Base-by-base conservation (phyloP, 2,329 filamentous ascomycete genomes). In the Paecilomyces formosus region DNA sequence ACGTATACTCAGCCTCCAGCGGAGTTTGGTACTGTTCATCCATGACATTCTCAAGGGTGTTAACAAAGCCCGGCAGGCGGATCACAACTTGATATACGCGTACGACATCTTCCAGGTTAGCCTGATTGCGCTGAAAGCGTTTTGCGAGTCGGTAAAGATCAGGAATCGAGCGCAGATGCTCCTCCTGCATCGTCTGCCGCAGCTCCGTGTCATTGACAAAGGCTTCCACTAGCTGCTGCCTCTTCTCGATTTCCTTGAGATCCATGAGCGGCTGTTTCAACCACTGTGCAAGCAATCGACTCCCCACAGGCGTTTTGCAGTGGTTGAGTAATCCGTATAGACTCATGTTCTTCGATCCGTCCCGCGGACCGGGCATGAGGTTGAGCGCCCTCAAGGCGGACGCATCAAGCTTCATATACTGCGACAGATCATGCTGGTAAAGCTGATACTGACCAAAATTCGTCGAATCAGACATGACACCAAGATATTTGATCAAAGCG, bases 321-420 rank as follows among this genome's bases (percentile, higher is more conserved):
- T 97, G 92, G 68, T 99, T 97, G 50, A 99, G 80, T 18, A 99
- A 79, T 0, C 94, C 94, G 66, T 90, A 99, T 56, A 99, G 74
- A 70, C 92, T 97, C 94, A 99, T 99, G 0, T 86, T 95, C 78
- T 97, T 97, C n/a, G 91, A 85, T 1, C 94, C 94, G 69, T 99
- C 94, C 63, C 92, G 86, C 0, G 90, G 90, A 4, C 94, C 93
- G 4, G 94, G 95, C 92, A 99, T 97, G 39, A 99, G 82, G 68
- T 99, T 99, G 57, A 99, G 82, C 0, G 94, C 94, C 68, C 95
- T 93, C 51, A 99, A 79, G 0, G 94, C 94, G 1, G 94, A 91
- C 0, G 95, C 92, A 74, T 99, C 94, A 3, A 99, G 82, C 76
- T 97, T 99, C 94, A 99, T 99, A 73, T 91, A 99, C 68, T 99